These are phyloP conservation scores for Megacollybia marginata DNA, from an alignment of 768 basidiomycete genomes.

Conservation along the genomic window DNA sequence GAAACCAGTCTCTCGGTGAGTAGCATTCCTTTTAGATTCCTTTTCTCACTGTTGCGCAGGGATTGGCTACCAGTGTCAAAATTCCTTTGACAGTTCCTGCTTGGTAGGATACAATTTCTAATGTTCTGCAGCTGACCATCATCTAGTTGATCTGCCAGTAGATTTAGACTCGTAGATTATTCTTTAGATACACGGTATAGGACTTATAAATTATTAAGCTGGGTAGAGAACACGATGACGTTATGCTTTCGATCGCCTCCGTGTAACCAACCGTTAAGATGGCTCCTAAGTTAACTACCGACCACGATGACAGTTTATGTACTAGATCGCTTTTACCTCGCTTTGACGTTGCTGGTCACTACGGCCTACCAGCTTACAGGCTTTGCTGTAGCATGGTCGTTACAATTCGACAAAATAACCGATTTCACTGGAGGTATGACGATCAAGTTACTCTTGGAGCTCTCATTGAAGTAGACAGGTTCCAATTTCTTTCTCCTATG, in stretches of 20 bases:
- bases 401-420: conserved; percentile 70
- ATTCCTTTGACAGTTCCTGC: conserved; percentile 84
- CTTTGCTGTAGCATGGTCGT: conserved; percentile 60
- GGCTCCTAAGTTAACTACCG: no score
- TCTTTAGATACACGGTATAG: no score
- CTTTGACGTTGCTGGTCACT: conserved; percentile 29
- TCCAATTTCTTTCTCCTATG: conserved; percentile 65
- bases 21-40: conserved; percentile 41
- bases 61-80: conserved; percentile 38
- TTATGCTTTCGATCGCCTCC: no score
- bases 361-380: conserved; percentile 48
- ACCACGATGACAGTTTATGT: conserved; percentile 17
- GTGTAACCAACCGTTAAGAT: no score
- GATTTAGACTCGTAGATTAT: no score
- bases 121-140: no score
- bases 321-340: conserved; percentile 29
- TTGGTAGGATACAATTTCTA: conserved; percentile 34
- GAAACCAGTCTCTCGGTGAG: conserved; percentile 88
- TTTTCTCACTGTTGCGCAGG: neutral
- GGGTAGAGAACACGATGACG: no score
- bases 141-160: no score
- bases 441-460: neutral
- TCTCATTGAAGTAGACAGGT: conserved; percentile 22
- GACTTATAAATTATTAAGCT: no score
- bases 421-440: conserved; percentile 51